These are phyloP conservation scores for Penicillium crystallinum DNA, from an alignment of 495 filamentous ascomycete species.

Conservation along the genomic window DNA sequence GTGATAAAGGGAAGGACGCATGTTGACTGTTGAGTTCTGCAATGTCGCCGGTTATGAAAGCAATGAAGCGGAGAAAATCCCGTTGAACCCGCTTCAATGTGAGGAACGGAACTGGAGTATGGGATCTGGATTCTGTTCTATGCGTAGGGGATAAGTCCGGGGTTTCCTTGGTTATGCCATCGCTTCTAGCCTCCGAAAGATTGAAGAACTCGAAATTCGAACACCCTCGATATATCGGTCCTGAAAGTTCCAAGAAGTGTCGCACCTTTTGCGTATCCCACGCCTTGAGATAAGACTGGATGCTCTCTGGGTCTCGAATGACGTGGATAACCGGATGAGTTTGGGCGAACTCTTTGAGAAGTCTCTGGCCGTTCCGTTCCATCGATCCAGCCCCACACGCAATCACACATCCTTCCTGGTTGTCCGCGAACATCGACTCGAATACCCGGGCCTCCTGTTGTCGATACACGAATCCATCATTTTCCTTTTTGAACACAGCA, in stretches of 20 bases:
- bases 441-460: conserved; percentile 58
- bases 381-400: conserved; percentile 58
- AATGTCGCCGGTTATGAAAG: conserved; percentile 54
- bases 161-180: conserved; percentile 23
- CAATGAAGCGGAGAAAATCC: conserved; percentile 65
- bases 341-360: conserved; percentile 43
- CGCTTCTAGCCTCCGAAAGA: conserved; percentile 36
- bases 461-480: conserved; percentile 57
- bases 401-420: conserved; percentile 64
- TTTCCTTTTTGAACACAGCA: conserved; percentile 53
- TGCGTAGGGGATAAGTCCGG: conserved; percentile 28
- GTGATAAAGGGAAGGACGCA: conserved; percentile 64
- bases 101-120: conserved; percentile 49
- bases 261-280: conserved; percentile 50
- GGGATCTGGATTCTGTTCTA: conserved; percentile 33
- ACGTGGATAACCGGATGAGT: conserved; percentile 70
- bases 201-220: conserved; percentile 80
- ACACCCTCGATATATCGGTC: conserved; percentile 52
- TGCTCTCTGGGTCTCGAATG: conserved; percentile 59
- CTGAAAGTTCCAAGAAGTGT: conserved; percentile 50
- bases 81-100: conserved; percentile 64
- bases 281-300: conserved; percentile 56
- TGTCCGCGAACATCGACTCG: conserved; percentile 54
- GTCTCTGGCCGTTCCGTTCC: conserved; percentile 37
- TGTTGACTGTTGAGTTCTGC: conserved; percentile 51